Evolutionary conservation across 164 flowering plant species (phyloP).

Genomic region (Euptelea pleiosperma): DNA sequence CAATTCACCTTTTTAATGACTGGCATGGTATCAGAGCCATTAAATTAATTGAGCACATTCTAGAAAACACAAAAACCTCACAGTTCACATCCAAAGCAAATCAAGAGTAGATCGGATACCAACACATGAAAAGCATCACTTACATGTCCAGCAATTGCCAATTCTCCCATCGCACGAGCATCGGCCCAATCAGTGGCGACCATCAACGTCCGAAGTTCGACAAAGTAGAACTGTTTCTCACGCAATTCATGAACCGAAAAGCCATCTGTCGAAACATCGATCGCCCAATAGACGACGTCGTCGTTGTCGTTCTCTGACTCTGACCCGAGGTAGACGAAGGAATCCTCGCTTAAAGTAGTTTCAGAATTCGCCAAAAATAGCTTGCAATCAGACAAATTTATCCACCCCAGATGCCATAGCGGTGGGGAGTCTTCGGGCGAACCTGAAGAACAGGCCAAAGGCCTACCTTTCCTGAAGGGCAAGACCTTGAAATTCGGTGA

Average conservation of each 20-base stretch:
- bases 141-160: constrained; percentile 96
- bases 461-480: constrained; percentile 62
- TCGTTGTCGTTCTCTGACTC: constrained; percentile 19
- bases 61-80: no score
- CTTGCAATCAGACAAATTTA: constrained; percentile 52
- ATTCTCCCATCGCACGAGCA: constrained; percentile 57
- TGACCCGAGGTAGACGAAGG: constrained; percentile 67
- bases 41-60: no score
- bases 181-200: constrained; percentile 94
- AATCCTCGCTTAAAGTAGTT: constrained; percentile 39
- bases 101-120: no score
- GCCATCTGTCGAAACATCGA: constrained; percentile 53
- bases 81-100: no score
- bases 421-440: constrained; percentile 21
- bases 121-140: constrained; percentile 28
- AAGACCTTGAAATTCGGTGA: constrained; percentile 39
- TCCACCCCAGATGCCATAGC: constrained; percentile 81
- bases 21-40: no score
- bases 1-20: no score
- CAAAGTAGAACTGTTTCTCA: constrained; percentile 46
- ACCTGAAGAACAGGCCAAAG: constrained; percentile 43
- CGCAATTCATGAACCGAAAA: constrained; percentile 40
- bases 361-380: constrained; percentile 37
- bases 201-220: constrained; percentile 87
- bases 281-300: constrained; percentile 70